Evolutionary conservation across 495 filamentous ascomycete genomes (phyloP), one percentile per base, ranked within the genome.

Genomic region (Xanthoparmelia taractica): DNA sequence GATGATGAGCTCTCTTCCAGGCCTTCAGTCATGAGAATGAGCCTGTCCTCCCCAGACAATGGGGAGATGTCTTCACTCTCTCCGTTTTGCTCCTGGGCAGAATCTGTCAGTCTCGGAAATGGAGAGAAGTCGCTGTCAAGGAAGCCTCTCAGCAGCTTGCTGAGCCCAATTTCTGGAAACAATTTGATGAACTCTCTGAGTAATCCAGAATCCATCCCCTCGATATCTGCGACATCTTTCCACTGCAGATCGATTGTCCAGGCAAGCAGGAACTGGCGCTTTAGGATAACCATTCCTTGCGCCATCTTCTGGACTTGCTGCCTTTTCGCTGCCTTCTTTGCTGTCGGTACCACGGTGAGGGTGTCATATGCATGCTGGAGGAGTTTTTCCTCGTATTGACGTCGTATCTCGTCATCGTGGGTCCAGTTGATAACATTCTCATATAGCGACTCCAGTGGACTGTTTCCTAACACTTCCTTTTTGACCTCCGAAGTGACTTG

Each of bases 221-320:
- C 78, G 64, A 89, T 81, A 37, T 80, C 81, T 66, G 91, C 84
- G 47, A 86, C 76, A 74, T 96, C 90, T 66, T 87, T 82, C 90
- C 94, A 97, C 69, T 97, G 90, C 47, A 98, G 79, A 36, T 86
- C 82, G 65, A 96, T 87, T 61, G 87, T 85, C 94, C 94, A 98
- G 4, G 94, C 94, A 29, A 95, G 77, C 62, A 87, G 83, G 74
- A 88, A 97, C 1, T 91, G 91, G 70, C 96, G 91, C 66, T 93
- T 92, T 71, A 98, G 89, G 65, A 97, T 92, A 57, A 98, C 93
- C 85, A 97, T 91, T 61, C 91, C 94, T 54, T 85, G 82, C 0
- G 92, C 92, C 50, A 91, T 73, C 59, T 87, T 87, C 69, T 82
- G 73, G 2, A 96, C 87, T 47, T 87, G 82, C 20, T 82, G 76